These are phyloP conservation scores for Lycium ferocissimum DNA, from an alignment of 257 asterid species.

Conservation along the genomic window DNA sequence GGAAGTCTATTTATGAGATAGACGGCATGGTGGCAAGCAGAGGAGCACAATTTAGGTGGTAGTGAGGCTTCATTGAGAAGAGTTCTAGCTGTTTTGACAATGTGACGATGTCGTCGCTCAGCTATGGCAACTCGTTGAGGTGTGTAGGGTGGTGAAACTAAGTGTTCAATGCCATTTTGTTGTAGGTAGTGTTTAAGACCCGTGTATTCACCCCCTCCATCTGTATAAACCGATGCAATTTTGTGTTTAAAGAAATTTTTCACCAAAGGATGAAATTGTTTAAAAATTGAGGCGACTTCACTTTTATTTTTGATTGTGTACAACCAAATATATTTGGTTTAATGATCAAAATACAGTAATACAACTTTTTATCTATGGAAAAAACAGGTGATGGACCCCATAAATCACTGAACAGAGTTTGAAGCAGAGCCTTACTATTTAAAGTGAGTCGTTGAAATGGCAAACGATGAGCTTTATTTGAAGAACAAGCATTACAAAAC, in stretches of 20 bases:
- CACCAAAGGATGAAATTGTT: too few relatives aligned
- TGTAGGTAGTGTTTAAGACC: too few relatives aligned
- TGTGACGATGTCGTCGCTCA: neutral
- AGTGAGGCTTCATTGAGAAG: neutral
- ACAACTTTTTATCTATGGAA: neutral
- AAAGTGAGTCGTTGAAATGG: neutral
- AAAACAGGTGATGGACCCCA: neutral
- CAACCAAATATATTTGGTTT: neutral
- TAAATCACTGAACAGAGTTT: neutral
- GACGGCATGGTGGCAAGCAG: neutral
- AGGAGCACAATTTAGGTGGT: too few relatives aligned
- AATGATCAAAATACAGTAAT: neutral
- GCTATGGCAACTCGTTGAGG: neutral
- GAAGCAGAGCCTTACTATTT: neutral
- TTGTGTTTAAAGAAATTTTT: neutral
- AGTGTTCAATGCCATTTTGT: too few relatives aligned
- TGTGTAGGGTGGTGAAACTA: too few relatives aligned
- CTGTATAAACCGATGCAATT: too few relatives aligned
- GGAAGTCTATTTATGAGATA: neutral
- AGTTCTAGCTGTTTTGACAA: neutral
- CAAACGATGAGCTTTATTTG: neutral
- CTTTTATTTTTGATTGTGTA: neutral
- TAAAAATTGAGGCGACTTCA: too few relatives aligned
- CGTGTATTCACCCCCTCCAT: too few relatives aligned
- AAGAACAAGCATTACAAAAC: too few relatives aligned